phyloP scores from a whole-genome alignment of 768 basidiomycete species.

The Pleurotus tuber-regium region DNA sequence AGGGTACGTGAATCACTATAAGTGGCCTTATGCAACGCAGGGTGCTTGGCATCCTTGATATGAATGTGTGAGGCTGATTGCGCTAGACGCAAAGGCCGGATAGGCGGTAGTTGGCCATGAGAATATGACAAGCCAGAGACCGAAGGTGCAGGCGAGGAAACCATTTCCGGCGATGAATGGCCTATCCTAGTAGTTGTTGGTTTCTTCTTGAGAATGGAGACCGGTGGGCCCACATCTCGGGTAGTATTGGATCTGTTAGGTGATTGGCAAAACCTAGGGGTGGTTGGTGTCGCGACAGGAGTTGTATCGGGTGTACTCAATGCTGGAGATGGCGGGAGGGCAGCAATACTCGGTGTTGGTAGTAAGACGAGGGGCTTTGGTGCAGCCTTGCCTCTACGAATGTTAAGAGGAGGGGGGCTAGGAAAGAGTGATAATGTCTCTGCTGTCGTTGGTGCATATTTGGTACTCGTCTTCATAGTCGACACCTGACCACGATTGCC shows the following conservation, averaged over 20 bases:
- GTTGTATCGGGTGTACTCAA: constrained; percentile 38
- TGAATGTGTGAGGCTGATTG: constrained; percentile 22
- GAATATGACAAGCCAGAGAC: constrained; percentile 24
- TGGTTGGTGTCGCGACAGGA: constrained; percentile 40
- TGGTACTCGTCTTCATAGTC: constrained; percentile 20
- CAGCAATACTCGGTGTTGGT: constrained; percentile 24
- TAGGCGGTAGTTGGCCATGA: background rate
- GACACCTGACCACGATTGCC: background rate
- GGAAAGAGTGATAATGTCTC: constrained; percentile 15
- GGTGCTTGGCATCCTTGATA: constrained; percentile 4
- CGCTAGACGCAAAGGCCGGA: constrained; percentile 16
- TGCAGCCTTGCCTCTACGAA: constrained; percentile 16
- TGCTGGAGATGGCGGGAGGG: constrained; percentile 31
- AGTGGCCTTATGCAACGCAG: constrained; percentile 20
- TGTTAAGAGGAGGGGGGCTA: constrained; percentile 15
- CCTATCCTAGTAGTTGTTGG: background rate
- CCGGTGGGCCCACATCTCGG: constrained; percentile 15
- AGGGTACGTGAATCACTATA: constrained; percentile 18
- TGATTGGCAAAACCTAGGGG: constrained; percentile 21
- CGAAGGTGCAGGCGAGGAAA: constrained; percentile 34
- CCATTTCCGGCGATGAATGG: constrained; percentile 15
- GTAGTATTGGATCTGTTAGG: constrained; percentile 1
- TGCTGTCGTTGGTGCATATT: background rate
- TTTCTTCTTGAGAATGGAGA: constrained; percentile 21
- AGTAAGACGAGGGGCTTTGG: constrained; percentile 39